These are phyloP conservation scores for Talaromyces wortmannii DNA, from an alignment of 495 filamentous ascomycete genomes.

Conservation along the genomic window DNA sequence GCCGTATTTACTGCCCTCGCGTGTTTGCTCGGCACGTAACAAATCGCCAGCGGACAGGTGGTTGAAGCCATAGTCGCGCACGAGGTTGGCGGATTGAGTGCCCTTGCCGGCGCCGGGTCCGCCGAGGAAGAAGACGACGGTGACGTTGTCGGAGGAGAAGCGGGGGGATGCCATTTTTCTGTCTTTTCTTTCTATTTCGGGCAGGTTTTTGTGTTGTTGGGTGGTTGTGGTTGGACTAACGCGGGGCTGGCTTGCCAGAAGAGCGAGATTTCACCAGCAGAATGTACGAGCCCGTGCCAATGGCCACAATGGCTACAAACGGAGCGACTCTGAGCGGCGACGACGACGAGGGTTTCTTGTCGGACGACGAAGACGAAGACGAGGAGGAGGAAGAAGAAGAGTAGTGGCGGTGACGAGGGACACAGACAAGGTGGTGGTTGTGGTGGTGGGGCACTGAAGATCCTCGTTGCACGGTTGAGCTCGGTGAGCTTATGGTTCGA, in stretches of 20 bases:
- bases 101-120: constrained; percentile 52
- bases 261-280: constrained; percentile 55
- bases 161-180: constrained; percentile 33
- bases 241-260: constrained; percentile 11
- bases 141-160: constrained; percentile 73
- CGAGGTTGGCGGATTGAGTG: constrained; percentile 81
- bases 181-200: constrained; percentile 2
- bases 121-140: constrained; percentile 66
- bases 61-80: constrained; percentile 82
- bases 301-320: constrained; percentile 51
- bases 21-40: constrained; percentile 85
- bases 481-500: background rate
- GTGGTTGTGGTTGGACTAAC: constrained; percentile 4
- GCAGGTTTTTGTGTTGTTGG: background rate
- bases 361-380: constrained; percentile 14
- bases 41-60: constrained; percentile 93
- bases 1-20: constrained; percentile 78
- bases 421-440: background rate
- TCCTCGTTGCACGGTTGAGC: background rate
- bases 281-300: constrained; percentile 54
- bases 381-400: constrained; percentile 9
- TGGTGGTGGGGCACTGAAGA: background rate
- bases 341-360: constrained; percentile 16
- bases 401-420: constrained; percentile 4
- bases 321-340: constrained; percentile 59